A percentile compares a stretch with the other conserved stretches of the same genome.
Evolutionary conservation across 176 grass and related monocot genomes (phyloP).

Genomic region (Puya raimondii): DNA sequence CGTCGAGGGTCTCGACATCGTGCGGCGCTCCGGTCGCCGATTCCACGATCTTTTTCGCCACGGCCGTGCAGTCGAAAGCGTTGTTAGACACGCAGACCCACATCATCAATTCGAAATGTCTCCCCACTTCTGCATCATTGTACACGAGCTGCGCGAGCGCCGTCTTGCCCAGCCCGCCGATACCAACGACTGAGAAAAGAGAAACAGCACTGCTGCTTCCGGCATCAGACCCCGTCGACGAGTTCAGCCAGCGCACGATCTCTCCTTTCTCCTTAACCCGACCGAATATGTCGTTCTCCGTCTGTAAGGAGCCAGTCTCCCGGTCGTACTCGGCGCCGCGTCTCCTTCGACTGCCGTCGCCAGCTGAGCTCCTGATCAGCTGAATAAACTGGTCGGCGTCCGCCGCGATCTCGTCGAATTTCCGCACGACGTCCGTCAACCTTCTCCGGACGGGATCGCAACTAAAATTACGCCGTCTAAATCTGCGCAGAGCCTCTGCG

Average conservation of each 20-base stretch:
- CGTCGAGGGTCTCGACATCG: constrained; percentile 10
- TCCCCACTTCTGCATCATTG: not conserved
- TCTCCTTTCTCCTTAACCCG: constrained; percentile 16
- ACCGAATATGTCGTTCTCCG: constrained; percentile 10
- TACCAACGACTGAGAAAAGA: constrained; percentile 13
- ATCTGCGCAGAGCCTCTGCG: too few relatives aligned
- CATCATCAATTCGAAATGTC: not conserved
- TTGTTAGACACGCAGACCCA: constrained; percentile 24
- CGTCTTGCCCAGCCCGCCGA: constrained; percentile 27
- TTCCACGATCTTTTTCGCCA: constrained; percentile 28
- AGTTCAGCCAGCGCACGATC: not conserved
- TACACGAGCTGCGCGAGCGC: constrained; percentile 30
- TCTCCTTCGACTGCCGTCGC: not conserved
- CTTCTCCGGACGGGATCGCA: not conserved
- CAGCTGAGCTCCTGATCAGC: not conserved
- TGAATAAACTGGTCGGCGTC: constrained; percentile 12
- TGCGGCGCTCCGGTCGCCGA: not conserved
- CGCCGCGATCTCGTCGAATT: not conserved
- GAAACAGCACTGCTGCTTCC: not conserved
- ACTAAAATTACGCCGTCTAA: too few relatives aligned
- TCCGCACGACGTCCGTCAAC: not conserved
- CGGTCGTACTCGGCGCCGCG: not conserved
- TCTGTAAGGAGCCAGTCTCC: constrained; percentile 13
- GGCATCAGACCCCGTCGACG: not conserved
- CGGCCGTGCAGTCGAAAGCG: constrained; percentile 2